A percentile compares a stretch with the other conserved stretches of the same genome.
These are phyloP conservation scores for Xylariaceae sp. DNA, from an alignment of 2,329 filamentous ascomycete genomes.

Conservation along the genomic window DNA sequence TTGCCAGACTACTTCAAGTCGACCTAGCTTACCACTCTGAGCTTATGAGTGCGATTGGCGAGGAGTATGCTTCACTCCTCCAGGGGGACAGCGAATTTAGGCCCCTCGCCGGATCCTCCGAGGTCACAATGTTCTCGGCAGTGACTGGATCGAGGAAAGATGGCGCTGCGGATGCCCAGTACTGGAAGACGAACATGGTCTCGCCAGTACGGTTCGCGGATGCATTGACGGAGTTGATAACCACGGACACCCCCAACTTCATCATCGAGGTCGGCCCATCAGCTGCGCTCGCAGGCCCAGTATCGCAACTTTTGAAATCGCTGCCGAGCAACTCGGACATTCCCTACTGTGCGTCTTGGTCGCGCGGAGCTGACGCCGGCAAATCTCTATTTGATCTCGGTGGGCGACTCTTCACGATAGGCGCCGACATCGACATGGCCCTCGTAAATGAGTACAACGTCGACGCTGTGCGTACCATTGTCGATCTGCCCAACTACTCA, in stretches of 20 bases:
- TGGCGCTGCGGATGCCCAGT: neutral
- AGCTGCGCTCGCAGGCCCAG: conserved; percentile 25
- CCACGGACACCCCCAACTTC: neutral
- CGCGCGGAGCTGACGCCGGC: neutral
- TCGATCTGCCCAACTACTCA: conserved; percentile 10
- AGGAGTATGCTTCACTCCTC: neutral
- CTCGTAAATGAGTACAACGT: conserved; percentile 3
- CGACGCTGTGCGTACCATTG: neutral
- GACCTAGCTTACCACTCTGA: conserved; percentile 17
- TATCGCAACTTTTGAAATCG: conserved; percentile 1
- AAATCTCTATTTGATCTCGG: neutral
- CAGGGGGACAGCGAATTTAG: neutral
- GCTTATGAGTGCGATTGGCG: conserved; percentile 17
- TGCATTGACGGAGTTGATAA: neutral
- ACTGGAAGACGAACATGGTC: neutral
- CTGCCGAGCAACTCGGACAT: neutral
- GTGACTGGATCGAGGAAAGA: neutral
- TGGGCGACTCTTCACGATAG: neutral
- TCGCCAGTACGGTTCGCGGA: neutral
- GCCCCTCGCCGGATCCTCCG: too few relatives aligned
- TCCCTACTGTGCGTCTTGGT: neutral
- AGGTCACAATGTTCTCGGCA: neutral
- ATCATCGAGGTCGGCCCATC: conserved; percentile 9
- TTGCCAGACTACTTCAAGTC: conserved; percentile 9
- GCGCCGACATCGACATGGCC: neutral